These are phyloP conservation scores for Stachybotrys echinatus DNA, from an alignment of 2,329 filamentous ascomycete species.

Conservation along the genomic window DNA sequence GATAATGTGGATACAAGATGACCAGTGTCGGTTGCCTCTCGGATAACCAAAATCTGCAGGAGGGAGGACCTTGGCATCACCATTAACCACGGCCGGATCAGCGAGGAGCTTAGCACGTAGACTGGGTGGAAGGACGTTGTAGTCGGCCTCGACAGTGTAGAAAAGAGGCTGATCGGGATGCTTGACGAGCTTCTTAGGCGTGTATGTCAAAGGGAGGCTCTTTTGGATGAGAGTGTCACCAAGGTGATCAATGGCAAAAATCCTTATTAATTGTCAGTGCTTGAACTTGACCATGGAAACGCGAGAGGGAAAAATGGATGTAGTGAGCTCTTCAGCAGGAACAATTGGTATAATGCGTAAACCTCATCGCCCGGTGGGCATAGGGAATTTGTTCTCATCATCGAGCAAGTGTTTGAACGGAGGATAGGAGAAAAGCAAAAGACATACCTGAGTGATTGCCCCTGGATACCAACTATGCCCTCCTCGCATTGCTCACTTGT, in stretches of 20 bases:
- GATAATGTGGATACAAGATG: conserved; percentile 88
- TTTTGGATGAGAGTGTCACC: conserved; percentile 83
- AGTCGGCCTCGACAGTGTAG: conserved; percentile 91
- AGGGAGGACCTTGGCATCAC: conserved; percentile 64
- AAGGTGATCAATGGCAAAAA: conserved; percentile 85
- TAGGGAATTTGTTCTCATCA: conserved; percentile 65
- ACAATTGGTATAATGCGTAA: conserved; percentile 75
- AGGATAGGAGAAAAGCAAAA: conserved; percentile 22
- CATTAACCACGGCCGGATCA: conserved; percentile 66
- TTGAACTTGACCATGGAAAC: conserved; percentile 1
- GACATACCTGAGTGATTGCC: conserved; percentile 75
- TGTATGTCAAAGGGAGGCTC: conserved; percentile 81
- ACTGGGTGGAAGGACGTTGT: conserved; percentile 80
- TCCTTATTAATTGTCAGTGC: conserved; percentile 48
- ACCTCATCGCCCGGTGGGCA: conserved; percentile 49
- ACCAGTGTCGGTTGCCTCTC: conserved; percentile 79
- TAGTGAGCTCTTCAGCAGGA: conserved; percentile 70
- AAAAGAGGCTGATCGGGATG: conserved; percentile 86
- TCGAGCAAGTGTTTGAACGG: conserved; percentile 27
- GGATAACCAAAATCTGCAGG: conserved; percentile 87
- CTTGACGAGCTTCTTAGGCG: conserved; percentile 79
- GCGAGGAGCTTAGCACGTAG: conserved; percentile 69
- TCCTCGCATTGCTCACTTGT: conserved; percentile 91
- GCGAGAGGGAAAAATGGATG: conserved; percentile 9
- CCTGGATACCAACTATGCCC: conserved; percentile 91